These are phyloP conservation scores for Plasmodium cynomolgi DNA, from an alignment of 169 alveolate species.

Conservation along the genomic window DNA sequence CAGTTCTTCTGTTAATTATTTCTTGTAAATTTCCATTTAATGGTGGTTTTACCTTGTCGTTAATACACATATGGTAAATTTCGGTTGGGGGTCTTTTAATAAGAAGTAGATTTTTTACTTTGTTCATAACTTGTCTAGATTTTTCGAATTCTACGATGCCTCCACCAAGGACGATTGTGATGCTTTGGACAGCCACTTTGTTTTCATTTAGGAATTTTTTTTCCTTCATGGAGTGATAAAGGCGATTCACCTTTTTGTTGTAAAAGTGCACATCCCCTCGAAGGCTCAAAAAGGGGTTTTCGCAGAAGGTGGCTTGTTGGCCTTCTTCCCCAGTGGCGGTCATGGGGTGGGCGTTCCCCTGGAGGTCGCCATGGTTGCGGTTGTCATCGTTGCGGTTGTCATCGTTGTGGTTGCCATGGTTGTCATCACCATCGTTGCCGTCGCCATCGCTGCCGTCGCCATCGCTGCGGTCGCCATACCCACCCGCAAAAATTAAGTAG, in stretches of 20 bases:
- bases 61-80: slow-evolving; percentile 31
- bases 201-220: neutral
- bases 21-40: slow-evolving; percentile 17
- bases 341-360: neutral
- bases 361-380: too few relatives aligned
- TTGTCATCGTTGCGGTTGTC: too few relatives aligned
- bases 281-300: neutral
- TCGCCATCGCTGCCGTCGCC: too few relatives aligned
- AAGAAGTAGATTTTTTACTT: slow-evolving; percentile 15
- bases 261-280: slow-evolving; percentile 2
- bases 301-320: neutral
- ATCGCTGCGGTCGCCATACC: too few relatives aligned
- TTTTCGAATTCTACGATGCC: slow-evolving; percentile 43
- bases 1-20: slow-evolving; percentile 16
- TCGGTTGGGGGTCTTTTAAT: slow-evolving; percentile 17
- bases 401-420: too few relatives aligned
- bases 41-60: slow-evolving; percentile 40
- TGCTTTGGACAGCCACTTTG: neutral
- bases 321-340: neutral
- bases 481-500: neutral
- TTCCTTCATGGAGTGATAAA: neutral
- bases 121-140: slow-evolving; percentile 6
- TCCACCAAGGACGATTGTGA: slow-evolving; percentile 48
- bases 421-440: too few relatives aligned
- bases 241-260: slow-evolving; percentile 25